Base-by-base conservation (phyloP, 1,284 basidiomycete genomes). In the Moesziomyces antarcticus region DNA sequence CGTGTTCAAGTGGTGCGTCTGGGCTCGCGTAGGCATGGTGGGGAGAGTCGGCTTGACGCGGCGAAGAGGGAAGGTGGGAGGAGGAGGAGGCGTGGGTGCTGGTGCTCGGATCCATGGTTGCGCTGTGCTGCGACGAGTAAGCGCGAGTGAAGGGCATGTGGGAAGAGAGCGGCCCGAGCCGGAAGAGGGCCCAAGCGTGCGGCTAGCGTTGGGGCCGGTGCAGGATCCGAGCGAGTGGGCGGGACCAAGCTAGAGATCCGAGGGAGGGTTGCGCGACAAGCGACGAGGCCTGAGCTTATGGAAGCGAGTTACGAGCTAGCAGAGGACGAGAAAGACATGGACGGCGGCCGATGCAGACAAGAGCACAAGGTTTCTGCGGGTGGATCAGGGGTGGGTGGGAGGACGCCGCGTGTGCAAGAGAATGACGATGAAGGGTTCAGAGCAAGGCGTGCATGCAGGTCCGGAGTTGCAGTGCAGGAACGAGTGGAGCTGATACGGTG, bases 121-220 rank as follows among this genome's bases (percentile, higher is more conserved):
- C 33, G 11, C 44, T 41, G 5, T 18, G 40, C 16, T 50, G 46
- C 0, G 55, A 37, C 30, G 61, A 45, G 50, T 64, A 57, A 20
- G 55, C 53, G 20, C 57, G 55, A 20, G 55, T 57, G 25, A 64
- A 64, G 1, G 60, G 53, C 60, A 62, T 62, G 24, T 33, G 30
- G 13, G 10, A 10, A 33, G 30, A 33, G 2, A 10, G 11, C 30
- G 13, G 10, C 30, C 30, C 30, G 13, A 33, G 30, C 30, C 9
- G 30, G 30, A 13, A 4, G 13, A 11, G 30, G 30, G 30, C 4
- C 30, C 30, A 11, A 33, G 30, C 30, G 30, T 33, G 2, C 30
- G 30, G 30, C 30, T 33, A 33, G 30, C 30, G 3, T 10, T 10
- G 10, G 1, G 5, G 30, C 50, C 33, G 6, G 20, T 11, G 22